Conservation (phyloP, 2,329 filamentous ascomycete genomes). For the Metarhizium brunneum region DNA sequence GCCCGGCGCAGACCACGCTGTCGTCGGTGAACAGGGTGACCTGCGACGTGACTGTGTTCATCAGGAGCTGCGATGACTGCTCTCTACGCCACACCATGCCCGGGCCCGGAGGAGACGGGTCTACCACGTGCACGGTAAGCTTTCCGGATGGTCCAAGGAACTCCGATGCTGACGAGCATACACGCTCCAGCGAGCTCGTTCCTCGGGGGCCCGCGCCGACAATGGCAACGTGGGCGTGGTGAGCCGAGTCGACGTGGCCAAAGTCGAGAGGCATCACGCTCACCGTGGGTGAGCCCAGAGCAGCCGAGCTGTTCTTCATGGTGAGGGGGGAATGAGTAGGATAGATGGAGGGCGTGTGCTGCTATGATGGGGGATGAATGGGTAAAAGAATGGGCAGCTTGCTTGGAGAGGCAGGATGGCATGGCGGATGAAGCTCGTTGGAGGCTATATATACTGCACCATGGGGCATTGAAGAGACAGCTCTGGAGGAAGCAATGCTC, state of each 20-base stretch:
- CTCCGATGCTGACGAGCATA: slow-evolving; percentile 3
- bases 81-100: slow-evolving; percentile 5
- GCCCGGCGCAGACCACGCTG: slow-evolving; percentile 4
- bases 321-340: neutral
- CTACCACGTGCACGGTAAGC: slow-evolving; percentile 2
- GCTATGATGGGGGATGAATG: neutral
- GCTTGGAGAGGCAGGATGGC: neutral
- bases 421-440: neutral
- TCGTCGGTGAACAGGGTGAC: slow-evolving; percentile 5
- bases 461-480: too few species aligned
- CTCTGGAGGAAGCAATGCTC: neutral
- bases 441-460: neutral
- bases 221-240: slow-evolving; percentile 2
- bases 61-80: slow-evolving; percentile 5
- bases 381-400: neutral
- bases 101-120: slow-evolving; percentile 1
- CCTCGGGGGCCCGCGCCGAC: slow-evolving; percentile 5
- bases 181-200: slow-evolving; percentile 4
- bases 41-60: slow-evolving; percentile 7
- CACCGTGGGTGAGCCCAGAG: neutral
- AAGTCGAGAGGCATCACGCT: neutral
- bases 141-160: neutral
- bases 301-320: neutral
- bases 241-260: neutral
- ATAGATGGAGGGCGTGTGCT: neutral